Conservation (phyloP, 2,329 filamentous ascomycete genomes). For the Beauveria sp. region DNA sequence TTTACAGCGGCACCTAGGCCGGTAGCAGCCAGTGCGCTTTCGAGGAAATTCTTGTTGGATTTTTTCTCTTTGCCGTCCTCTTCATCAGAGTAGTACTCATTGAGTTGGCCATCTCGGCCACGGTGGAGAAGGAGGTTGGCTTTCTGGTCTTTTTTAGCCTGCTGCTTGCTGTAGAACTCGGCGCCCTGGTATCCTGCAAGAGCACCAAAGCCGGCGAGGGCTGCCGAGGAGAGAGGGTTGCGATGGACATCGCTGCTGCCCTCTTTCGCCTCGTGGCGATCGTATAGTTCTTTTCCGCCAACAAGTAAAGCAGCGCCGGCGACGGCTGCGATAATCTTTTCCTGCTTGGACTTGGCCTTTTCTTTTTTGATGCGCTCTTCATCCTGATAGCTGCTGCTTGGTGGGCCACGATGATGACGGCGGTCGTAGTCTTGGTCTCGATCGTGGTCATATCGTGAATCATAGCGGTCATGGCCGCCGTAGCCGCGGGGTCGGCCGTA, state of each 20-base stretch:
- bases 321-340: slow-evolving; percentile 60
- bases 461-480: slow-evolving; percentile 37
- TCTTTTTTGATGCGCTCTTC: slow-evolving; percentile 46
- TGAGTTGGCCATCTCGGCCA: slow-evolving; percentile 43
- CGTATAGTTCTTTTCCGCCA: slow-evolving; percentile 58
- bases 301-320: slow-evolving; percentile 57
- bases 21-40: slow-evolving; percentile 54
- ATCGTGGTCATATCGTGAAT: slow-evolving; percentile 26
- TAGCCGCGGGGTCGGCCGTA: slow-evolving; percentile 38
- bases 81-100: slow-evolving; percentile 51
- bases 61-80: slow-evolving; percentile 49
- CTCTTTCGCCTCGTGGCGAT: slow-evolving; percentile 51
- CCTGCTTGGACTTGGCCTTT: slow-evolving; percentile 48
- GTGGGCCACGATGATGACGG: slow-evolving; percentile 39
- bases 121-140: slow-evolving; percentile 46
- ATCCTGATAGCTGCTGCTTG: slow-evolving; percentile 48
- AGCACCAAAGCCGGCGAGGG: slow-evolving; percentile 56
- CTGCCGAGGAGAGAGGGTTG: slow-evolving; percentile 52
- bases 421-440: slow-evolving; percentile 30
- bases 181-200: slow-evolving; percentile 57
- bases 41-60: slow-evolving; percentile 57
- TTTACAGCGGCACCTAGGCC: slow-evolving; percentile 56
- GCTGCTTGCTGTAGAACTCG: slow-evolving; percentile 54
- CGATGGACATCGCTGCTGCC: slow-evolving; percentile 44
- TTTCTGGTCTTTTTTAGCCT: slow-evolving; percentile 48